Evolutionary conservation across 2,329 filamentous ascomycete species (phyloP), one percentile per base, ranked within the genome.

Genomic region (Dactylonectria estremocensis): DNA sequence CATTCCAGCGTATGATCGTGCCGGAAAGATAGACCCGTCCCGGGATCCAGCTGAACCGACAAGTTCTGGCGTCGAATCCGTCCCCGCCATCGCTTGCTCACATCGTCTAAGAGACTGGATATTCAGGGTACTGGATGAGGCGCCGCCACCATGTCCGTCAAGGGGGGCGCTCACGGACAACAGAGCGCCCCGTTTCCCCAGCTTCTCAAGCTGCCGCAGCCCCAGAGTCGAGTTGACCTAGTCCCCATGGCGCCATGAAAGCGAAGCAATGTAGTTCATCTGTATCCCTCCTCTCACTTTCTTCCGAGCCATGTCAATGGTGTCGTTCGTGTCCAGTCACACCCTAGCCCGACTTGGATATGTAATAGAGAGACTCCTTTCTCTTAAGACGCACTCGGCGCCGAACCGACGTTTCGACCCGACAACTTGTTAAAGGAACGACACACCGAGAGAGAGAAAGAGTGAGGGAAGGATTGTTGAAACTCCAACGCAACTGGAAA

Each of bases 341-440:
- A 28, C 61, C 46, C 40, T 46, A 20, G 46, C 24, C 24, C 31
- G 50, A 52, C 55, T 33, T 59, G 18, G 43, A 53, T 55, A 64
- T 67, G 48, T 31, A 28, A 59, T 43, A 14, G 28, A 52, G 35
- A 18, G n/a, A 46, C 10, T 18, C 48, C 33, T 40, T 60, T 60
- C 55, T 55, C 49, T 64, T 64, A 62, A 65, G 61, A 59, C 55
- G 22, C 43, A 40, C 43, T 46, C 20, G 18, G n/a, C 54, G 58
- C 49, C 61, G 10, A 18, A 9, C 18, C 46, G 28, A 54, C 24
- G 35, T 22, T 49, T 31, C 56, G 35, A 18, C 28, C 40, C 16
- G 16, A 43, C 45, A 48, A 28, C 14, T n/a, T 22, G 18, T 48
- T 43, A 22, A 33, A 45, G 28, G 53, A 48, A 58, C 56, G 43